These are phyloP conservation scores for Fusarium sp. DNA, from an alignment of 2,329 filamentous ascomycete species.

Conservation along the genomic window DNA sequence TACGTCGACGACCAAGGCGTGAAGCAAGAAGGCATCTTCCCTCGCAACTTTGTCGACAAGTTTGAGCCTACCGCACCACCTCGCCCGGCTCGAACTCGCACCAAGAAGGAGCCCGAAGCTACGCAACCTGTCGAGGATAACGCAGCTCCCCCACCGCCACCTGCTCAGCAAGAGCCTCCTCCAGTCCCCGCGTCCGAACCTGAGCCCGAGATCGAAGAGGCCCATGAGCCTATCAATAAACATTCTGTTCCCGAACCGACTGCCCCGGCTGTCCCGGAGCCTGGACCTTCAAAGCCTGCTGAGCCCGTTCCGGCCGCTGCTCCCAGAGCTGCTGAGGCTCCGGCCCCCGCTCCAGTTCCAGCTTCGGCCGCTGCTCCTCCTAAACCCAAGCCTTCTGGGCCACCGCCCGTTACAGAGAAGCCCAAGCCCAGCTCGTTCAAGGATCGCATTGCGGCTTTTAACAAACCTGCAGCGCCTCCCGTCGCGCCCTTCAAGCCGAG, in stretches of 20 bases:
- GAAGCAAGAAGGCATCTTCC: conserved; percentile 88
- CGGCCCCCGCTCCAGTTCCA: conserved; percentile 41
- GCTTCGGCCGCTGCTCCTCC: conserved; percentile 41
- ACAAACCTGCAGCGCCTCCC: conserved; percentile 85
- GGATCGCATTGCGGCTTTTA: conserved; percentile 97
- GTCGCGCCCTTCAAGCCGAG: conserved; percentile 89
- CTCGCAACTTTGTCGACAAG: conserved; percentile 96
- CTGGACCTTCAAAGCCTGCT: conserved; percentile 45
- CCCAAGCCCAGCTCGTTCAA: conserved; percentile 81
- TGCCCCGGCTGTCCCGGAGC: conserved; percentile 44
- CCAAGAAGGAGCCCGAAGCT: conserved; percentile 65
- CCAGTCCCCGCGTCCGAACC: conserved; percentile 49
- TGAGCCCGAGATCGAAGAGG: conserved; percentile 52
- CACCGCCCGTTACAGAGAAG: conserved; percentile 77
- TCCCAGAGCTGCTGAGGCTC: conserved; percentile 50
- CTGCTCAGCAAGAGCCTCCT: conserved; percentile 45
- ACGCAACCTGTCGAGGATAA: conserved; percentile 50
- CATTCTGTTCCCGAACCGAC: conserved; percentile 50
- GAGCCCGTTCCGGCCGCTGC: conserved; percentile 48
- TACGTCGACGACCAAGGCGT: conserved; percentile 79
- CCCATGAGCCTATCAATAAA: conserved; percentile 43
- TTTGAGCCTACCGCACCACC: conserved; percentile 92
- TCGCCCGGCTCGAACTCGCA: conserved; percentile 77
- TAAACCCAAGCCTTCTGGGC: conserved; percentile 60
- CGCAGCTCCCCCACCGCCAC: conserved; percentile 49